These are phyloP conservation scores for Magnaporthiopsis poae DNA, from an alignment of 2,329 filamentous ascomycete genomes.

Conservation along the genomic window DNA sequence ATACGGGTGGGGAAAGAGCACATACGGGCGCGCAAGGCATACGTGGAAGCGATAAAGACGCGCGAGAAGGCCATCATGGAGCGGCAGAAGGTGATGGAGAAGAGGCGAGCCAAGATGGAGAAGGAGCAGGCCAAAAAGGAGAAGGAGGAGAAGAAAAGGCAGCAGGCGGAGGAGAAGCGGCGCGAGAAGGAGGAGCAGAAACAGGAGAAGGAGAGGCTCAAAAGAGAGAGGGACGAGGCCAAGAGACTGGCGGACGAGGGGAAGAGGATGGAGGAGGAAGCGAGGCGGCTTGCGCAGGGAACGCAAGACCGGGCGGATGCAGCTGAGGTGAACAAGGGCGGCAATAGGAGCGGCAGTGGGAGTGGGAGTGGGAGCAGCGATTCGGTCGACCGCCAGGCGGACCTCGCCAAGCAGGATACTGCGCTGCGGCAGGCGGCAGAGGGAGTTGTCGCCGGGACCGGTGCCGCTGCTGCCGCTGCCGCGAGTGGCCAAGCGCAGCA, in stretches of 20 bases:
- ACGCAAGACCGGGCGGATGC: neutral
- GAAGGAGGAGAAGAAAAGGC: conserved; percentile 18
- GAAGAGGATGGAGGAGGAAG: conserved; percentile 11
- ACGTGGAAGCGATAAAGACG: conserved; percentile 57
- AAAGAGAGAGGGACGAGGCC: conserved; percentile 21
- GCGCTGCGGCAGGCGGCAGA: conserved; percentile 7
- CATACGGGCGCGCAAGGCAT: conserved; percentile 50
- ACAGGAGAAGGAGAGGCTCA: conserved; percentile 21
- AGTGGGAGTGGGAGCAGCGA: conserved; percentile 7
- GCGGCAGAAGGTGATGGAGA: conserved; percentile 49
- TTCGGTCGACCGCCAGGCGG: neutral
- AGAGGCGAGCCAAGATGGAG: conserved; percentile 37
- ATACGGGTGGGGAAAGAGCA: conserved; percentile 63
- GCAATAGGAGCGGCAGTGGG: neutral
- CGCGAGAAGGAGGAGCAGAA: conserved; percentile 23
- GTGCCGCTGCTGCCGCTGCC: neutral
- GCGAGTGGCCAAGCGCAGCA: neutral
- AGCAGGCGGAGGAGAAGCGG: conserved; percentile 21
- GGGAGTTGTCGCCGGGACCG: neutral
- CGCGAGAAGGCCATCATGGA: conserved; percentile 55
- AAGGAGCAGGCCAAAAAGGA: conserved; percentile 27
- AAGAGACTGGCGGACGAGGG: conserved; percentile 11
- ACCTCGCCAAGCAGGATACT: neutral
- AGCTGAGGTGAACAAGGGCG: no score
- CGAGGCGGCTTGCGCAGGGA: neutral